phyloP scores from a whole-genome alignment of 768 basidiomycete genomes.

The Suillus alpinus region DNA sequence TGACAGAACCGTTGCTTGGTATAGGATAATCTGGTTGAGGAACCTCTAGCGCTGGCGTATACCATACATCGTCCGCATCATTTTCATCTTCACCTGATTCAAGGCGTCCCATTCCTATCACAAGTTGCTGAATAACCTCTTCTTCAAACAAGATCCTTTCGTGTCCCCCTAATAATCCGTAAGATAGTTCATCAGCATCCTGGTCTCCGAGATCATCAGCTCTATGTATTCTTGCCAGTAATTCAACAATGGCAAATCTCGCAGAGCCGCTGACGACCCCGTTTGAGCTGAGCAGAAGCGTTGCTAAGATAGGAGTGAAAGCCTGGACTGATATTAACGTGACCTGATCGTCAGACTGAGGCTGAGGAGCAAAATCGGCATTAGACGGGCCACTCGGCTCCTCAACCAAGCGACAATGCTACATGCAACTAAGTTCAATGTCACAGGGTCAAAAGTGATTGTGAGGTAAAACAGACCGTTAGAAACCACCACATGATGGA shows the following conservation, averaged over 20 bases:
- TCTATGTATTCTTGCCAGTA: conserved; percentile 67
- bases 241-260: conserved; percentile 72
- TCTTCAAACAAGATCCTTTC: conserved; percentile 70
- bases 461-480: conserved; percentile 40
- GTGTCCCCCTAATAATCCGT: conserved; percentile 48
- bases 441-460: conserved; percentile 1
- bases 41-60: conserved; percentile 29
- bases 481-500: conserved; percentile 93
- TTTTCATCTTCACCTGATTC: conserved; percentile 39
- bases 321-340: conserved; percentile 72
- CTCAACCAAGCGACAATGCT: conserved; percentile 69
- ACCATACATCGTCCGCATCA: conserved; percentile 32
- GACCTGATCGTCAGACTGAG: conserved; percentile 15
- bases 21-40: conserved; percentile 12
- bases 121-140: conserved; percentile 82
- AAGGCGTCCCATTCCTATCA: conserved; percentile 85
- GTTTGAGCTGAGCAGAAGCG: conserved; percentile 80
- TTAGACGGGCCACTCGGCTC: conserved; percentile 30
- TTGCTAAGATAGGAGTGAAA: conserved; percentile 90
- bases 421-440: conserved; percentile 8
- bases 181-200: conserved; percentile 31
- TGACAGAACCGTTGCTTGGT: conserved; percentile 22
- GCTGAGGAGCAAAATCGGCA: conserved; percentile 13
- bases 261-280: conserved; percentile 69
- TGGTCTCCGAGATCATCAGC: conserved; percentile 46